Conservation (phyloP, 2,329 filamentous ascomycete genomes). For the Trichoderma simmonsii region DNA sequence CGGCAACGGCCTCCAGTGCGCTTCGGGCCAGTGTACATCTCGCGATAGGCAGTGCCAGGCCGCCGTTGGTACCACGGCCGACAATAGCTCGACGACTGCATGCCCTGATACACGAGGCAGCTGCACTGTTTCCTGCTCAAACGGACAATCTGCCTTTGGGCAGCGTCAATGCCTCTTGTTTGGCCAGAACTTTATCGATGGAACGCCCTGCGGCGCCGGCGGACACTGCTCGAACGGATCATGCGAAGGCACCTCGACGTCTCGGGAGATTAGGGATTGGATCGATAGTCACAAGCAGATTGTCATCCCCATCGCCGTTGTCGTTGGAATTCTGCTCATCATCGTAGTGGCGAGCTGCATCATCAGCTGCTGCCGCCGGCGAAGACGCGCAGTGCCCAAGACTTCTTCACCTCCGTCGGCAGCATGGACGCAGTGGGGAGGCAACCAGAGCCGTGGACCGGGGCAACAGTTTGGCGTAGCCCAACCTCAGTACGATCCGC, state of each 20-base stretch:
- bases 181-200: constrained; percentile 91
- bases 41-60: constrained; percentile 85
- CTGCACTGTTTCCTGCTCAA: constrained; percentile 75
- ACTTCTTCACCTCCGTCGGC: constrained; percentile 11
- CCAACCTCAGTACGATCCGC: not conserved
- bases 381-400: constrained; percentile 27
- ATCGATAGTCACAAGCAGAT: constrained; percentile 73
- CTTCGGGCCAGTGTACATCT: constrained; percentile 91
- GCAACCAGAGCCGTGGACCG: not conserved
- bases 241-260: constrained; percentile 68
- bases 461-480: not conserved
- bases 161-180: constrained; percentile 62
- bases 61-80: constrained; percentile 71
- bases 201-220: constrained; percentile 77
- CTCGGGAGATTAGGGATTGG: constrained; percentile 71
- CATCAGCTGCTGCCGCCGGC: constrained; percentile 41
- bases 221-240: constrained; percentile 75
- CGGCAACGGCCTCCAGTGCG: constrained; percentile 70
- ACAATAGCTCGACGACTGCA: constrained; percentile 73
- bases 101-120: constrained; percentile 54
- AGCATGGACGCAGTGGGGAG: constrained; percentile 22
- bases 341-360: constrained; percentile 68
- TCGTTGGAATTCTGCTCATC: constrained; percentile 69
- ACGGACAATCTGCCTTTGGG: constrained; percentile 28
- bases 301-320: constrained; percentile 74